Conservation (phyloP, 768 basidiomycete genomes). For the Butyriboletus loyo region DNA sequence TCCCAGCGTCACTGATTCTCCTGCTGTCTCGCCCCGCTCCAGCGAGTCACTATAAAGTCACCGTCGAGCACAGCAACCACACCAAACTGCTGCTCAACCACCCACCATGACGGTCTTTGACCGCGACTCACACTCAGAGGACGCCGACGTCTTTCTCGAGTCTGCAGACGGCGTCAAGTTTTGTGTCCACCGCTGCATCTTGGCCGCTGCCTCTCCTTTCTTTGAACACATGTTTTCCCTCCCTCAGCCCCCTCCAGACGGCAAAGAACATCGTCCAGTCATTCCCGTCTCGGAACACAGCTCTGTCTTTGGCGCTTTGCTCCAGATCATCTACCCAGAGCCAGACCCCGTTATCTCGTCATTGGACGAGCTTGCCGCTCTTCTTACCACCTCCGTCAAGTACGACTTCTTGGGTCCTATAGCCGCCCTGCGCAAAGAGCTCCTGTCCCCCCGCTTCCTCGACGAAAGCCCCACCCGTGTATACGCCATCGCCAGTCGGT, state of each 20-base stretch:
- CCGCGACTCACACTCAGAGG: constrained; percentile 41
- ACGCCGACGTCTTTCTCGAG: constrained; percentile 54
- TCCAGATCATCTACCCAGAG: constrained; percentile 62
- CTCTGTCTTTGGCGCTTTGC: constrained; percentile 43
- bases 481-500: constrained; percentile 68
- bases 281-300: constrained; percentile 56
- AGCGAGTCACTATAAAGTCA: constrained; percentile 21
- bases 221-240: constrained; percentile 68
- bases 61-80: neutral
- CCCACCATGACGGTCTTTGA: constrained; percentile 26
- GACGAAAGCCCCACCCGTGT: constrained; percentile 52
- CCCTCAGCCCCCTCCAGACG: constrained; percentile 44
- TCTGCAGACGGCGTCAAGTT: constrained; percentile 48
- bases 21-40: neutral
- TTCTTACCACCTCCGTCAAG: constrained; percentile 57
- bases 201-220: constrained; percentile 63
- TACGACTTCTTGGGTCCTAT: constrained; percentile 56
- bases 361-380: constrained; percentile 50
- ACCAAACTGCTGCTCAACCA: neutral
- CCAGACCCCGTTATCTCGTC: constrained; percentile 49
- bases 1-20: too few relatives aligned
- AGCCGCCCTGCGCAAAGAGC: constrained; percentile 45
- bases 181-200: constrained; percentile 58
- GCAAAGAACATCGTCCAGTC: constrained; percentile 35
- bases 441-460: constrained; percentile 51